Conservation (phyloP, 176 grass and related monocot genomes). For the Juncus inflexus region DNA sequence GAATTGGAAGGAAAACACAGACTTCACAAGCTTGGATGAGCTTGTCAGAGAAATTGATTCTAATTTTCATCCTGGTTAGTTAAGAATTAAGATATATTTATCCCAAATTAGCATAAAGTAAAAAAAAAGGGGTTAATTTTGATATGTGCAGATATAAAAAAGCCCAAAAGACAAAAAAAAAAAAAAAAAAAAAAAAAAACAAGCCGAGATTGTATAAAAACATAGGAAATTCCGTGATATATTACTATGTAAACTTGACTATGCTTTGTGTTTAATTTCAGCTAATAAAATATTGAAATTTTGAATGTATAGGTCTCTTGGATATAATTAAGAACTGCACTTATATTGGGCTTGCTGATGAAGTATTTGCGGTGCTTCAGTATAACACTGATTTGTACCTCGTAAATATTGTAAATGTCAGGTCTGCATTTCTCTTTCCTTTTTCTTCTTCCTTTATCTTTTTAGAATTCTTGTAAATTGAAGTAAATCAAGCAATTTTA, state of each 20-base stretch:
- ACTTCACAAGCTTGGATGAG: constrained; percentile 72
- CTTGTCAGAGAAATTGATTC: constrained; percentile 67
- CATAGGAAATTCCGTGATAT: constrained; percentile 7
- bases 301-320: constrained; percentile 51
- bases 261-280: constrained; percentile 27
- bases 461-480: too few species aligned
- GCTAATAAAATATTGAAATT: constrained; percentile 28
- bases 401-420: constrained; percentile 79
- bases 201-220: constrained; percentile 2
- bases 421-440: constrained; percentile 33
- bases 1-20: constrained; percentile 66
- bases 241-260: constrained; percentile 20
- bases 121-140: too few species aligned
- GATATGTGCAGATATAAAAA: too few species aligned
- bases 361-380: constrained; percentile 77
- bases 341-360: constrained; percentile 87
- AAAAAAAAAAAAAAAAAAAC: background rate
- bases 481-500: too few species aligned
- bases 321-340: constrained; percentile 86
- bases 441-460: background rate
- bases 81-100: background rate
- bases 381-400: constrained; percentile 79
- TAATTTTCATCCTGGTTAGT: constrained; percentile 63
- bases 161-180: too few species aligned
- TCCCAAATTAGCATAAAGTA: background rate